Percentiles rank a stretch among this genome's conserved stretches.
These are phyloP conservation scores for Noccaea caerulescens DNA, from an alignment of 345 rosid genomes.

Conservation along the genomic window DNA sequence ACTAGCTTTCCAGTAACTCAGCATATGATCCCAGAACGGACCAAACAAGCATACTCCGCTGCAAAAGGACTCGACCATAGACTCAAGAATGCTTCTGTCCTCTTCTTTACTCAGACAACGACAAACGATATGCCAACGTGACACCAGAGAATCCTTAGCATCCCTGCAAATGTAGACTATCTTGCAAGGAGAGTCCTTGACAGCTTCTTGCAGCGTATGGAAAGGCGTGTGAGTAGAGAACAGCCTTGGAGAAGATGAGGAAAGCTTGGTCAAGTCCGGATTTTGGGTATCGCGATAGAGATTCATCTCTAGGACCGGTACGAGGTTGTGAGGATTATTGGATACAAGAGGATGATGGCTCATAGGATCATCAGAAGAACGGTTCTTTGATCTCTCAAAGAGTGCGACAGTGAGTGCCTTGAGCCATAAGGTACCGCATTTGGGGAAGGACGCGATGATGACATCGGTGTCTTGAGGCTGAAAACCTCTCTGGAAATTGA, in stretches of 20 bases:
- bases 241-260: slow-evolving; percentile 43
- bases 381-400: neutral
- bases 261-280: slow-evolving; percentile 25
- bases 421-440: slow-evolving; percentile 50
- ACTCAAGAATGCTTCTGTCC: slow-evolving; percentile 30
- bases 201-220: slow-evolving; percentile 43
- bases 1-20: slow-evolving; percentile 54
- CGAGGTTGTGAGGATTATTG: slow-evolving; percentile 52
- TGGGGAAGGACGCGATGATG: slow-evolving; percentile 51
- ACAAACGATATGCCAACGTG: slow-evolving; percentile 54
- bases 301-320: slow-evolving; percentile 48
- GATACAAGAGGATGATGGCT: slow-evolving; percentile 44
- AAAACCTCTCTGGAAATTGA: slow-evolving; percentile 47
- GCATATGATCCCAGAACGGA: slow-evolving; percentile 58
- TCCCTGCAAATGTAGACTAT: too few species aligned
- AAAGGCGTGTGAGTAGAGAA: slow-evolving; percentile 46
- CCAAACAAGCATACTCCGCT: slow-evolving; percentile 50
- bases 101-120: slow-evolving; percentile 24
- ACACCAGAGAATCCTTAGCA: slow-evolving; percentile 3
- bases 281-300: neutral
- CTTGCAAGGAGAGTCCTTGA: slow-evolving; percentile 46
- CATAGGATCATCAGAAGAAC: neutral
- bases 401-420: slow-evolving; percentile 24
- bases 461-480: slow-evolving; percentile 46
- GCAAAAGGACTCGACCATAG: slow-evolving; percentile 45